Evolutionary conservation across 2,329 filamentous ascomycete species (phyloP).

Genomic region (Fusarium sacchari): DNA sequence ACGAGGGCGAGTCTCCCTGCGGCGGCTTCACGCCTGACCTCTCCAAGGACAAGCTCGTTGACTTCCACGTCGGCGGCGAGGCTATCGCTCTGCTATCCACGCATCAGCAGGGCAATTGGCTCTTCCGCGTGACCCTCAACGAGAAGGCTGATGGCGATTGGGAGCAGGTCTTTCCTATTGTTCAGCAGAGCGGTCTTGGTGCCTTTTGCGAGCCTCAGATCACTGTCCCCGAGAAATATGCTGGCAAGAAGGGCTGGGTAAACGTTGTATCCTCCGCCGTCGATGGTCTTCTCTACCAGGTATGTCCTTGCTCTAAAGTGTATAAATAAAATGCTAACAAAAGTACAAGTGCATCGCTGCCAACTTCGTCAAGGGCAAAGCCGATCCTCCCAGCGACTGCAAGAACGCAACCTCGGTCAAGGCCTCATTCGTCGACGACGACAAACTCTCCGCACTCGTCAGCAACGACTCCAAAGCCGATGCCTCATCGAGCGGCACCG

Average conservation of each 20-base stretch:
- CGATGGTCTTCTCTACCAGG: constrained; percentile 68
- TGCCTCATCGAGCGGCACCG: constrained; percentile 12
- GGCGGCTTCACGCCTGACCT: constrained; percentile 63
- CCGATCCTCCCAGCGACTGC: constrained; percentile 47
- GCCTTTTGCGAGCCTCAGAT: constrained; percentile 63
- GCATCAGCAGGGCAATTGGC: constrained; percentile 64
- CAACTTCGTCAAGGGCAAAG: constrained; percentile 62
- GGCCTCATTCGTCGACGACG: constrained; percentile 47
- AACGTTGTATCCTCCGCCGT: constrained; percentile 61
- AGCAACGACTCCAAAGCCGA: constrained; percentile 18
- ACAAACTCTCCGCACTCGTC: constrained; percentile 49
- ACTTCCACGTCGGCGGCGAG: constrained; percentile 69
- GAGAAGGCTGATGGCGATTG: constrained; percentile 59
- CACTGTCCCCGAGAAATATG: constrained; percentile 59
- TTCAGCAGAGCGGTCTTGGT: constrained; percentile 65
- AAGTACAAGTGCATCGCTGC: constrained; percentile 61
- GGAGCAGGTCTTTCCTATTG: constrained; percentile 64
- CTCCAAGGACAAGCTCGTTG: constrained; percentile 57
- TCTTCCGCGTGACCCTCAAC: constrained; percentile 68
- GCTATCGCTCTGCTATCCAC: constrained; percentile 58
- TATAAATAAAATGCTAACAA: background rate
- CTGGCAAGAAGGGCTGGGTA: constrained; percentile 65
- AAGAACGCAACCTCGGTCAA: constrained; percentile 50
- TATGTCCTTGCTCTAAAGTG: constrained; percentile 43
- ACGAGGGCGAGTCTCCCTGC: constrained; percentile 59